These are phyloP conservation scores for Zymoseptoria brevis DNA, from an alignment of 2,329 filamentous ascomycete genomes.

Conservation along the genomic window DNA sequence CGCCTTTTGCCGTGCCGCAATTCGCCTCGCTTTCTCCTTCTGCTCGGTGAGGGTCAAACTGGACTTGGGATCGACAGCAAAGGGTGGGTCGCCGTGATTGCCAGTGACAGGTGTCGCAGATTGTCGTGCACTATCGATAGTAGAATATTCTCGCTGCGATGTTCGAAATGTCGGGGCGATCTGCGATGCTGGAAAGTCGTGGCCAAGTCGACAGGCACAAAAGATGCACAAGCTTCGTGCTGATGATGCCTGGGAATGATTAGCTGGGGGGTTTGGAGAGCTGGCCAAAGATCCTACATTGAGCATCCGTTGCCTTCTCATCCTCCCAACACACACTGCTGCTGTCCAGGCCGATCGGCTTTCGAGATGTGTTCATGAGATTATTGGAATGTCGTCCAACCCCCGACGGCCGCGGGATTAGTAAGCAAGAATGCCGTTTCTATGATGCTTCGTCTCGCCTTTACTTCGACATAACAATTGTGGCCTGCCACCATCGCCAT, in stretches of 20 bases:
- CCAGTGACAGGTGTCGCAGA: constrained; percentile 5
- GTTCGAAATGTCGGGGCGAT: constrained; percentile 3
- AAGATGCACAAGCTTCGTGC: constrained; percentile 28
- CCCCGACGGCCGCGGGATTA: background rate
- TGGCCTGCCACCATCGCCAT: background rate
- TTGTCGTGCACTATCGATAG: constrained; percentile 7
- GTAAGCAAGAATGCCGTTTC: background rate
- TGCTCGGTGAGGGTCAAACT: constrained; percentile 18
- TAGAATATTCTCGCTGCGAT: constrained; percentile 8
- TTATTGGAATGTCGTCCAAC: background rate
- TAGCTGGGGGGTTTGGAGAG: background rate
- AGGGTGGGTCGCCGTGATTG: constrained; percentile 1
- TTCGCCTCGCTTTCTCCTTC: constrained; percentile 10
- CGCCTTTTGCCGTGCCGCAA: constrained; percentile 6
- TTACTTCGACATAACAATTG: background rate
- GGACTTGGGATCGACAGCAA: constrained; percentile 17
- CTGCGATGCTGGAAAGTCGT: constrained; percentile 12
- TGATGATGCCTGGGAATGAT: constrained; percentile 21
- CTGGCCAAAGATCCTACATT: constrained; percentile 13
- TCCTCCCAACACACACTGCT: constrained; percentile 4
- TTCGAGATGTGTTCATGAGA: background rate
- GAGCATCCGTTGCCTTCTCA: constrained; percentile 25
- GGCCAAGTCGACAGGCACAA: constrained; percentile 25
- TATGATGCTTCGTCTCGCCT: constrained; percentile 1
- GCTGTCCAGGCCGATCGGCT: constrained; percentile 3